A percentile compares a stretch with the other conserved stretches of the same genome.
phyloP scores from a whole-genome alignment of 129 eudicot species.

The Flaveria robusta region DNA sequence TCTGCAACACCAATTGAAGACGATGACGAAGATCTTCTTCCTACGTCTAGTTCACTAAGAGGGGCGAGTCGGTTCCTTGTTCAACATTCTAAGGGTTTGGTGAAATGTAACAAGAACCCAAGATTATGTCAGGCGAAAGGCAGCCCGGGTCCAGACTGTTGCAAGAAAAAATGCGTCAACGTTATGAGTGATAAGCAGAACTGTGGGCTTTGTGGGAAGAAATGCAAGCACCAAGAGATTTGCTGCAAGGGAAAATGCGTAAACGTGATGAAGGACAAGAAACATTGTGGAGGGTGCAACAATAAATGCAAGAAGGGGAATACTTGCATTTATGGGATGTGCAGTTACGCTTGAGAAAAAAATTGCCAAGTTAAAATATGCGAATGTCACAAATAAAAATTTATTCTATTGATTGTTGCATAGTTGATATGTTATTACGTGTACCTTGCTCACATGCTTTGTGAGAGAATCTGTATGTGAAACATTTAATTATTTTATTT shows the following conservation, averaged over 20 bases:
- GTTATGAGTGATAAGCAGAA: conserved; percentile 49
- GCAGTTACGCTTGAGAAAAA: conserved; percentile 51
- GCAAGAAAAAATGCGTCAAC: conserved; percentile 66
- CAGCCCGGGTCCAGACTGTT: conserved; percentile 63
- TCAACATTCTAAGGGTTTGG: conserved; percentile 28
- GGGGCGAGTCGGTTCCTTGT: conserved; percentile 44
- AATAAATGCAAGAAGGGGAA: conserved; percentile 52
- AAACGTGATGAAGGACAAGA: conserved; percentile 39
- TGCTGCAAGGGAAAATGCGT: conserved; percentile 71
- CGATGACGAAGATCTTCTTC: conserved; percentile 29
- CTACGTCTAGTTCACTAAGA: conserved; percentile 35
- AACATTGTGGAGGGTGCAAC: conserved; percentile 63
- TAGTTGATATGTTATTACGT: not conserved
- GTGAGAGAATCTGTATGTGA: not conserved
- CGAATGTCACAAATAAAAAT: not conserved
- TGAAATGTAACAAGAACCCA: conserved; percentile 60
- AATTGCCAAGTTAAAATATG: not conserved
- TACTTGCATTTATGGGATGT: conserved; percentile 53
- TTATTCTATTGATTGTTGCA: conserved; percentile 5
- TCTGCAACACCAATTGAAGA: conserved; percentile 29
- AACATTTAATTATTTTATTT: not conserved
- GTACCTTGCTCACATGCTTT: not conserved
- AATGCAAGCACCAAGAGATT: conserved; percentile 51
- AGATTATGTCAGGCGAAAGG: conserved; percentile 56
- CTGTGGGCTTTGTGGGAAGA: conserved; percentile 59